Conservation (phyloP, 192 early-diverging fungal species). For the Backusella tarrabulga region DNA sequence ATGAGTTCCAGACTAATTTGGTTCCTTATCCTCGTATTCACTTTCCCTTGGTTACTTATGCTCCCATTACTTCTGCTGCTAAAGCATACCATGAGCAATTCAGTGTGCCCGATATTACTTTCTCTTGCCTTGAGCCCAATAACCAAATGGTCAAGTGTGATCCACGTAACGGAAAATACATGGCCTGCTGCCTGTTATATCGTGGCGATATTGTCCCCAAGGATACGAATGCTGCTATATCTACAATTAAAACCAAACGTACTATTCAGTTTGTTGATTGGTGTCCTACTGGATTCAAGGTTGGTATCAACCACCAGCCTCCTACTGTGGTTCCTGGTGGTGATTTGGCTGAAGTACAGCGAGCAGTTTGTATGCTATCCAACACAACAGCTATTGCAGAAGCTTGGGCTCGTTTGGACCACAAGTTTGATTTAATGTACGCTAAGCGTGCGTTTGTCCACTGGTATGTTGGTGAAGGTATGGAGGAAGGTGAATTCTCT, state of each 20-base stretch:
- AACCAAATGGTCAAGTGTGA: slow-evolving; percentile 99
- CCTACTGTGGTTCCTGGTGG: slow-evolving; percentile 89
- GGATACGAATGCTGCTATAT: slow-evolving; percentile 90
- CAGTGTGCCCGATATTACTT: slow-evolving; percentile 92
- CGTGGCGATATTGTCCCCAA: slow-evolving; percentile 98
- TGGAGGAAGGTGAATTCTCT: slow-evolving; percentile 99
- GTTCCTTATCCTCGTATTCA: slow-evolving; percentile 90
- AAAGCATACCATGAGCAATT: slow-evolving; percentile 97
- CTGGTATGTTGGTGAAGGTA: slow-evolving; percentile 99
- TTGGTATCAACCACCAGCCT: slow-evolving; percentile 94
- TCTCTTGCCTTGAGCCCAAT: slow-evolving; percentile 92
- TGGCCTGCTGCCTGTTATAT: slow-evolving; percentile 98
- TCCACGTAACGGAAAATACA: slow-evolving; percentile 96
- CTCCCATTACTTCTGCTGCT: slow-evolving; percentile 91
- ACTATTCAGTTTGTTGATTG: slow-evolving; percentile 57
- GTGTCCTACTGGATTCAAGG: slow-evolving; percentile 99
- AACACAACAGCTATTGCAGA: slow-evolving; percentile 99
- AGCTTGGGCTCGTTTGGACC: slow-evolving; percentile 97
- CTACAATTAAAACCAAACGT: slow-evolving; percentile 89
- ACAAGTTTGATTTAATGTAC: slow-evolving; percentile 99
- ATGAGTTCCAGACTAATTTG: slow-evolving; percentile 99
- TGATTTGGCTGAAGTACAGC: slow-evolving; percentile 92
- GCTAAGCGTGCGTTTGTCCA: slow-evolving; percentile 99
- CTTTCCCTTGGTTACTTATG: slow-evolving; percentile 68
- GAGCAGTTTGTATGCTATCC: slow-evolving; percentile 94